phyloP scores from a whole-genome alignment of 2,329 filamentous ascomycete species.

The Metarhizium guizhouense region DNA sequence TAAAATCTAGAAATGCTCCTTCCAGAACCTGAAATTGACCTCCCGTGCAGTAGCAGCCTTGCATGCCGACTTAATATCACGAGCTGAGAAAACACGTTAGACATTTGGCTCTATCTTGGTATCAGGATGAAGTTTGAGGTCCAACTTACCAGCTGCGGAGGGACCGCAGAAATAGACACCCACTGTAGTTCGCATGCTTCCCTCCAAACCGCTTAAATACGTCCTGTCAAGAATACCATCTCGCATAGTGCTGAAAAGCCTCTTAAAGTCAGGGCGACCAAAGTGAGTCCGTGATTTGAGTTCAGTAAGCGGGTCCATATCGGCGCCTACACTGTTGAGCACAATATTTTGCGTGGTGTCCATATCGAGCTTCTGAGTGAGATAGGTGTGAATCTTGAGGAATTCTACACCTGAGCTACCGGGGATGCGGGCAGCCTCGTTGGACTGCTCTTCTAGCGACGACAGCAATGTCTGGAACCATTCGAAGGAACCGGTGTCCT shows the following conservation, averaged over 20 bases:
- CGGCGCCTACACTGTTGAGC: constrained; percentile 84
- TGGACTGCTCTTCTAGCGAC: constrained; percentile 80
- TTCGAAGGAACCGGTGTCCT: constrained; percentile 90
- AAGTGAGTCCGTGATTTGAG: constrained; percentile 87
- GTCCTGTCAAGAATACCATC: constrained; percentile 78
- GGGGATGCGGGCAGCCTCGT: constrained; percentile 56
- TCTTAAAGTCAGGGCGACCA: constrained; percentile 80
- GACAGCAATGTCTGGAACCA: constrained; percentile 96
- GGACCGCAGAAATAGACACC: constrained; percentile 98
- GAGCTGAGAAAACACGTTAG: constrained; percentile 47
- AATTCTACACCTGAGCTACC: constrained; percentile 70
- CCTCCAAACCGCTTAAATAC: constrained; percentile 76
- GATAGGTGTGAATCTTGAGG: constrained; percentile 94
- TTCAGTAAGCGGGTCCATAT: constrained; percentile 85
- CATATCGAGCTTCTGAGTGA: constrained; percentile 85
- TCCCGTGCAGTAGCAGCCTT: constrained; percentile 64
- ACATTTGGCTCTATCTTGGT: not conserved
- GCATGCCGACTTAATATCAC: constrained; percentile 77
- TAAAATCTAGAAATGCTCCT: constrained; percentile 67
- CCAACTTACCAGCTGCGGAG: constrained; percentile 51
- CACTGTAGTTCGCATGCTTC: constrained; percentile 69
- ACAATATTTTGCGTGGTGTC: constrained; percentile 96
- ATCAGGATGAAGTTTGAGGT: not conserved
- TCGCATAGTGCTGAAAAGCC: constrained; percentile 75
- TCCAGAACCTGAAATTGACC: constrained; percentile 96